phyloP scores from a whole-genome alignment of 2,329 filamentous ascomycete genomes.

The Colletotrichum gigasporum region DNA sequence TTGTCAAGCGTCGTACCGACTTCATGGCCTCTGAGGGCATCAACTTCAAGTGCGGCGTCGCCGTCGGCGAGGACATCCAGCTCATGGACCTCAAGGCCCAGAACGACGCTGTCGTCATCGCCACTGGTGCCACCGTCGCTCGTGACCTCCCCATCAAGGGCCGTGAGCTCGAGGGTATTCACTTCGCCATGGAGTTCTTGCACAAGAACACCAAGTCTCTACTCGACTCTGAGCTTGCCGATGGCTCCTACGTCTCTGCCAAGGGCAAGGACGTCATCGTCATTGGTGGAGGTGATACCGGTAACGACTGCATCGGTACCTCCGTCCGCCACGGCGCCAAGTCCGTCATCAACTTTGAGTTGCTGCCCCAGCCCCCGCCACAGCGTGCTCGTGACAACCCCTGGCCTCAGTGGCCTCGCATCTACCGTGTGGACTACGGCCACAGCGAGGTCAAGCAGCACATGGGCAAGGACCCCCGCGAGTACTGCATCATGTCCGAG shows the following conservation, averaged over 20 bases:
- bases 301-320: slow-evolving; percentile 97
- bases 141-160: slow-evolving; percentile 92
- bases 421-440: slow-evolving; percentile 98
- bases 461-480: slow-evolving; percentile 94
- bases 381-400: slow-evolving; percentile 95
- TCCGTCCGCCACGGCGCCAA: slow-evolving; percentile 95
- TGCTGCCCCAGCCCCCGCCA: slow-evolving; percentile 89
- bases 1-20: slow-evolving; percentile 94
- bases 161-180: slow-evolving; percentile 87
- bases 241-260: slow-evolving; percentile 89
- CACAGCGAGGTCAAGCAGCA: slow-evolving; percentile 96
- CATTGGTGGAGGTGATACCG: slow-evolving; percentile 96
- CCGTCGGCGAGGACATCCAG: slow-evolving; percentile 77
- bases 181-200: slow-evolving; percentile 97
- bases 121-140: slow-evolving; percentile 91
- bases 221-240: slow-evolving; percentile 86
- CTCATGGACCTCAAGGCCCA: slow-evolving; percentile 77
- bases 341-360: slow-evolving; percentile 95
- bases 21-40: slow-evolving; percentile 93
- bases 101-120: slow-evolving; percentile 88
- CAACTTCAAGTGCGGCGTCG: slow-evolving; percentile 79
- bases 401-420: slow-evolving; percentile 97
- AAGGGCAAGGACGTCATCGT: slow-evolving; percentile 97
- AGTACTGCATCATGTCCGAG: slow-evolving; percentile 98
- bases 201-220: slow-evolving; percentile 98